Conservation (phyloP, 2,329 filamentous ascomycete species). For the Arthrocladium fulminans region DNA sequence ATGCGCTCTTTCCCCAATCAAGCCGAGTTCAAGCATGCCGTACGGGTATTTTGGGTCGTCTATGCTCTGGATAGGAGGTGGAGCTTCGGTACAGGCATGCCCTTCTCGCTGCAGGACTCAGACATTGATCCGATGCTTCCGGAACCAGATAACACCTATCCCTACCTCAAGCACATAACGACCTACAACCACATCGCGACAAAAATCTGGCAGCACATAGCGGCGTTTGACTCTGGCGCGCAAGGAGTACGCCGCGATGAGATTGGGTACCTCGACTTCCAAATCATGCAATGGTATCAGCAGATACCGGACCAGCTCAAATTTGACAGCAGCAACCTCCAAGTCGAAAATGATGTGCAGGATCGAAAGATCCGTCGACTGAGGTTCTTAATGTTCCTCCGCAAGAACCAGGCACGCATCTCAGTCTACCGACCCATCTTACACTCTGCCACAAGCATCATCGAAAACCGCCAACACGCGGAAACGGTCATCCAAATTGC, state of each 20-base stretch:
- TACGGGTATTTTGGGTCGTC: constrained; percentile 75
- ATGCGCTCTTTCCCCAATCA: constrained; percentile 58
- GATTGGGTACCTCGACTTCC: constrained; percentile 70
- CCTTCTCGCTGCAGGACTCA: constrained; percentile 74
- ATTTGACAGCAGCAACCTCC: constrained; percentile 43
- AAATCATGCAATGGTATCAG: constrained; percentile 80
- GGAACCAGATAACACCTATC: constrained; percentile 52
- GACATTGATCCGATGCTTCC: constrained; percentile 75
- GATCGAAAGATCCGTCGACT: constrained; percentile 58
- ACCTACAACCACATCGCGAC: constrained; percentile 73
- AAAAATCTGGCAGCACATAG: constrained; percentile 76
- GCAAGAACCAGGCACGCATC: constrained; percentile 83
- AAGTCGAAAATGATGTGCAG: constrained; percentile 39
- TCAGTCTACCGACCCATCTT: constrained; percentile 81
- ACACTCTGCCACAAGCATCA: constrained; percentile 74
- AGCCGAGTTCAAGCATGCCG: constrained; percentile 56
- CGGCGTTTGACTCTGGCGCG: constrained; percentile 57
- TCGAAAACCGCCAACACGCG: constrained; percentile 63
- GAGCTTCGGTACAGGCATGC: constrained; percentile 83
- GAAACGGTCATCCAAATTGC: constrained; percentile 58
- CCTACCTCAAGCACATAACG: constrained; percentile 77
- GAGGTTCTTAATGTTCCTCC: constrained; percentile 73
- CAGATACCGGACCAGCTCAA: constrained; percentile 56
- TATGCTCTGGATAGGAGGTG: constrained; percentile 79
- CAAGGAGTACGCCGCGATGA: constrained; percentile 61